Evolutionary conservation across 148 eudicot genomes (phyloP).

Genomic region (Diospyros kaki): DNA sequence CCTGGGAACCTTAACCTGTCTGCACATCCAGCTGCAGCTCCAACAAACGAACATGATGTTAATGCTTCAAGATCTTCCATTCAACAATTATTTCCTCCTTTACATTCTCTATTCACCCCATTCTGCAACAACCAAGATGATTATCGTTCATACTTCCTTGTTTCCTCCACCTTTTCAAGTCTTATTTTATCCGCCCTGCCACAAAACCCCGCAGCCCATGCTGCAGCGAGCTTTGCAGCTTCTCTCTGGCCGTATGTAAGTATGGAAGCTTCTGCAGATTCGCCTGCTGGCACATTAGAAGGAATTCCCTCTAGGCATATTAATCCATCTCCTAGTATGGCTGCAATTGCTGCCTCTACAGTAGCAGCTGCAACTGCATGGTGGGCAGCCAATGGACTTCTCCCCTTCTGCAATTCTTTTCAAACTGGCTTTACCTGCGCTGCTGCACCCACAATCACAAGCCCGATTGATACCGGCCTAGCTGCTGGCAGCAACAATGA

Average conservation of each 20-base stretch:
- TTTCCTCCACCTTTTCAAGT: slow-evolving; percentile 70
- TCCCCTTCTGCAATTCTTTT: slow-evolving; percentile 59
- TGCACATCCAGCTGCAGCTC: slow-evolving; percentile 35
- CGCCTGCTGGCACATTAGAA: slow-evolving; percentile 29
- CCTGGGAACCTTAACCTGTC: slow-evolving; percentile 36
- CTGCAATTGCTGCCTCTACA: slow-evolving; percentile 86
- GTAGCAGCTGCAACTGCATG: slow-evolving; percentile 97
- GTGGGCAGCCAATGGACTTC: slow-evolving; percentile 93
- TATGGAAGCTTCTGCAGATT: slow-evolving; percentile 40
- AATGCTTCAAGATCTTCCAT: slow-evolving; percentile 42
- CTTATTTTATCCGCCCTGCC: slow-evolving; percentile 70
- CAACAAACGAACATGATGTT: slow-evolving; percentile 44
- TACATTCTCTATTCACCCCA: slow-evolving; percentile 52
- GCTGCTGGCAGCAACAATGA: slow-evolving; percentile 20
- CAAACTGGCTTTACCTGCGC: slow-evolving; percentile 46
- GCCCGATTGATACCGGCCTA: slow-evolving; percentile 27
- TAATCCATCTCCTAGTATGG: slow-evolving; percentile 61
- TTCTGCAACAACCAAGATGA: slow-evolving; percentile 47
- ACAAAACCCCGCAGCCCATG: slow-evolving; percentile 91
- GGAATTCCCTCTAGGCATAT: slow-evolving; percentile 37
- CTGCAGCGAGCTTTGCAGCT: slow-evolving; percentile 90
- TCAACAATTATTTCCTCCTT: slow-evolving; percentile 44
- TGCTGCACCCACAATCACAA: slow-evolving; percentile 23
- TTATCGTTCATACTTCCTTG: slow-evolving; percentile 50
- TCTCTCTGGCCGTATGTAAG: slow-evolving; percentile 59